Conservation (phyloP, 768 basidiomycete species). For the Chalciporus piperatus region DNA sequence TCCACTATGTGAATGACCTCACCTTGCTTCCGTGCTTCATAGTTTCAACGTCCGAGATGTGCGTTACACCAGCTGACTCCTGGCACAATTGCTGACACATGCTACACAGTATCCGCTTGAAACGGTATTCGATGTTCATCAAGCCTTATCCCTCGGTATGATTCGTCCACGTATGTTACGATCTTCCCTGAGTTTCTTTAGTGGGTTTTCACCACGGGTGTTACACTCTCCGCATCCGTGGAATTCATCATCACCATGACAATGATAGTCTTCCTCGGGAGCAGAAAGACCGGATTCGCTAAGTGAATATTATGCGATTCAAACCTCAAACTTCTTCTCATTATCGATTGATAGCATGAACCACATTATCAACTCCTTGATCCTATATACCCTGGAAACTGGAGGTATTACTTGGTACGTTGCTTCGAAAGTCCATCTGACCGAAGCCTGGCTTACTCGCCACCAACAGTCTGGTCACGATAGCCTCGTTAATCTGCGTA, state of each 20-base stretch:
- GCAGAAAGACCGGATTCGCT: constrained; percentile 30
- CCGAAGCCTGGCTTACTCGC: not conserved
- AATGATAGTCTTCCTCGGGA: constrained; percentile 33
- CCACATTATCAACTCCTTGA: constrained; percentile 46
- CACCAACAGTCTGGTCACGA: constrained; percentile 25
- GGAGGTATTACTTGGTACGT: constrained; percentile 46
- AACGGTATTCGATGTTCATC: constrained; percentile 31
- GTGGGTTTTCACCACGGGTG: constrained; percentile 32
- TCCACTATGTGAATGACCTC: not conserved
- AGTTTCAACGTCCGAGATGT: constrained; percentile 36
- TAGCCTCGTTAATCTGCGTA: constrained; percentile 33
- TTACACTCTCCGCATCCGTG: constrained; percentile 33
- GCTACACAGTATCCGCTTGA: constrained; percentile 22
- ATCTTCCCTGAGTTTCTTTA: not conserved
- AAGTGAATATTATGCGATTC: constrained; percentile 10
- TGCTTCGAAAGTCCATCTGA: no score
- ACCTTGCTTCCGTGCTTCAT: not conserved
- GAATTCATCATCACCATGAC: constrained; percentile 31
- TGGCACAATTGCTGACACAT: not conserved
- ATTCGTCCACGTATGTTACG: not conserved
- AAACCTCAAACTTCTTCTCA: not conserved
- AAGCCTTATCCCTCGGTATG: constrained; percentile 29
- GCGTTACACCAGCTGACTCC: not conserved
- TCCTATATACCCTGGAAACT: constrained; percentile 52
- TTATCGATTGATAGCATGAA: constrained; percentile 36